Evolutionary conservation across 805 yeast genomes (phyloP).

Genomic region (Wickerhamomyces silvicola): DNA sequence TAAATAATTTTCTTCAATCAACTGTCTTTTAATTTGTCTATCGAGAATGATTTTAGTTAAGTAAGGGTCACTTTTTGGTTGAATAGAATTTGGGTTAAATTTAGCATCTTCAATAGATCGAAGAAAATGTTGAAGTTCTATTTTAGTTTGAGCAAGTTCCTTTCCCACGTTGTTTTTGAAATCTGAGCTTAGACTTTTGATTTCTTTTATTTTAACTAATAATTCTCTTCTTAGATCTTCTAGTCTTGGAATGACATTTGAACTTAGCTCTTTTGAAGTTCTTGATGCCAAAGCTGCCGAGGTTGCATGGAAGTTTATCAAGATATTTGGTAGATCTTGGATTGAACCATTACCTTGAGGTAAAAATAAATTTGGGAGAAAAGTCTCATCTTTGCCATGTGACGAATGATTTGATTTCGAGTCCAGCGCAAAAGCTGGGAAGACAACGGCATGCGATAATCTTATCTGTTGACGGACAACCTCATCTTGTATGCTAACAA

Average conservation of each 20-base stretch:
- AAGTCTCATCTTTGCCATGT: conserved; percentile 6
- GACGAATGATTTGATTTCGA: conserved; percentile 1
- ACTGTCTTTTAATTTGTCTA: conserved; percentile 67
- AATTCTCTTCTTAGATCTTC: conserved; percentile 71
- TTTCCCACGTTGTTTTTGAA: conserved; percentile 69
- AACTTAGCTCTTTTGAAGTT: conserved; percentile 53
- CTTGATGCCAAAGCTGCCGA: conserved; percentile 53
- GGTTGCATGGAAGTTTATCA: conserved; percentile 59
- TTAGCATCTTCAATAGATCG: conserved; percentile 63
- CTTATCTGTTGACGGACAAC: conserved; percentile 76
- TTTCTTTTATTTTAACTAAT: conserved; percentile 79
- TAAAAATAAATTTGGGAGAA: conserved; percentile 44
- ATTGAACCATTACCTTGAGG: conserved; percentile 77
- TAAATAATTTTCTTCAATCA: conserved; percentile 77
- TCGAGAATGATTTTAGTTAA: conserved; percentile 67
- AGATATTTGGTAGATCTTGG: conserved; percentile 71
- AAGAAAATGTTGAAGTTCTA: conserved; percentile 44
- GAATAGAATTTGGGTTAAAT: conserved; percentile 34
- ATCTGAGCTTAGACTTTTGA: conserved; percentile 74
- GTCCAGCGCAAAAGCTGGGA: conserved; percentile 25
- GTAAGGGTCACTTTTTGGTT: conserved; percentile 72
- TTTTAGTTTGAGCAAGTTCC: conserved; percentile 63
- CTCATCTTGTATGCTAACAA: conserved; percentile 83
- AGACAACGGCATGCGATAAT: conserved; percentile 68
- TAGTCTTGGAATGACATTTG: conserved; percentile 56